A percentile compares a stretch with the other conserved stretches of the same genome.
phyloP scores from a whole-genome alignment of 2,329 filamentous ascomycete species.

The Onygenales sp. region DNA sequence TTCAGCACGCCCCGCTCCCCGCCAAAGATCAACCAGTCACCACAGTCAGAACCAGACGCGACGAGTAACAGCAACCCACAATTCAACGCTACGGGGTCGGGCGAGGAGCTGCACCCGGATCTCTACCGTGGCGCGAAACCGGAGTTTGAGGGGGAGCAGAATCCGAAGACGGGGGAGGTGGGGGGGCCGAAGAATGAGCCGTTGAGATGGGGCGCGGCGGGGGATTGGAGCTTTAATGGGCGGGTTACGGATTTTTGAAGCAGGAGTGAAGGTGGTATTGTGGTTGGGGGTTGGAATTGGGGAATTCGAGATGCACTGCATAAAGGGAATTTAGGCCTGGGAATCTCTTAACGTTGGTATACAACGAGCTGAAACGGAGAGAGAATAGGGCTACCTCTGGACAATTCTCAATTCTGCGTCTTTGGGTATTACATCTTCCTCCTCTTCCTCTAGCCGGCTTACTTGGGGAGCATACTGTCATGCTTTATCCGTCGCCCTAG shows the following conservation, averaged over 20 bases:
- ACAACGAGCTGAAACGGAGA: too few relatives aligned
- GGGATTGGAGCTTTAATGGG: constrained; percentile 91
- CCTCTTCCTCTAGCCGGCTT: too few relatives aligned
- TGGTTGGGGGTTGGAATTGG: background rate
- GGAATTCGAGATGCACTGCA: too few relatives aligned
- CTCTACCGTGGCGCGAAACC: constrained; percentile 68
- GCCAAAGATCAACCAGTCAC: constrained; percentile 43
- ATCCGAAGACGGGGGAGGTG: constrained; percentile 90
- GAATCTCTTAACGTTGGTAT: too few relatives aligned
- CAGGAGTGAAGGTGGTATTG: background rate
- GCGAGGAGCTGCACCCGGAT: constrained; percentile 58
- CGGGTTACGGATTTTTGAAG: constrained; percentile 78
- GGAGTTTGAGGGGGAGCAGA: constrained; percentile 85
- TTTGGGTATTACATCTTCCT: too few relatives aligned
- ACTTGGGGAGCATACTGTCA: too few relatives aligned
- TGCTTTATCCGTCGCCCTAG: too few relatives aligned
- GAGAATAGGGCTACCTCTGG: too few relatives aligned
- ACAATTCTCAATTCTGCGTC: too few relatives aligned
- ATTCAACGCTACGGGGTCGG: background rate
- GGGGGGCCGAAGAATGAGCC: constrained; percentile 98
- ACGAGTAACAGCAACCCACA: constrained; percentile 32
- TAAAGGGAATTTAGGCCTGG: too few relatives aligned
- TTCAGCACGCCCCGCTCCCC: constrained; percentile 54
- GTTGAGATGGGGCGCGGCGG: constrained; percentile 66
- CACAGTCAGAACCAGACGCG: constrained; percentile 23